These are phyloP conservation scores for Crithidia mellificae DNA, from an alignment of 208 protist species.

Conservation along the genomic window DNA sequence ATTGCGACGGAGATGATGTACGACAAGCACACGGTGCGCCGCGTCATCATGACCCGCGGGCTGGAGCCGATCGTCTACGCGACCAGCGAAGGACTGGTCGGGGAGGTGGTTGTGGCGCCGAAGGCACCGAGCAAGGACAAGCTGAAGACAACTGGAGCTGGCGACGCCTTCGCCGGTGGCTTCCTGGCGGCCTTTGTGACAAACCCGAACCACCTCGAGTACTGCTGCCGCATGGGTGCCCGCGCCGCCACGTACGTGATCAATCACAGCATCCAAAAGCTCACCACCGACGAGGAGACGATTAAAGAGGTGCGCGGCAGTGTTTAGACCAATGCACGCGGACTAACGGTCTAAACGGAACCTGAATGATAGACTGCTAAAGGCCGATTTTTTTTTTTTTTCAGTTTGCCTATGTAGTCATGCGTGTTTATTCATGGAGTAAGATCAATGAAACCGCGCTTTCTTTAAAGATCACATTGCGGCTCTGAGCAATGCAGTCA, in stretches of 20 bases:
- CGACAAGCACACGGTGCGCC: conserved; percentile 31
- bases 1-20: conserved; percentile 42
- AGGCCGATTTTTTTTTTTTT: too few relatives aligned
- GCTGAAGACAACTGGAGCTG: conserved; percentile 82
- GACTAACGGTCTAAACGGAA: too few relatives aligned
- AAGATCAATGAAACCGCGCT: too few relatives aligned
- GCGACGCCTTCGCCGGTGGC: conserved; percentile 93
- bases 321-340: too few relatives aligned
- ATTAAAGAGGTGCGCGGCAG: conserved; percentile 11
- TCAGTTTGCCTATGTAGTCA: too few relatives aligned
- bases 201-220: conserved; percentile 40
- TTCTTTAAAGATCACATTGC: too few relatives aligned
- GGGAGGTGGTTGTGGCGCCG: conserved; percentile 47
- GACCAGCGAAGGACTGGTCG: conserved; percentile 21
- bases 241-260: conserved; percentile 60
- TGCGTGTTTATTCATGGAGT: too few relatives aligned
- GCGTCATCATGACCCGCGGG: conserved; percentile 90
- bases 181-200: conserved; percentile 73
- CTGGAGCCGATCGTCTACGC: conserved; percentile 71
- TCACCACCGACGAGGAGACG: conserved; percentile 24
- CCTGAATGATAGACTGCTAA: too few relatives aligned
- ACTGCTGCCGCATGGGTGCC: conserved; percentile 56
- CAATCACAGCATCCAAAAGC: conserved; percentile 35
- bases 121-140: conserved; percentile 72
- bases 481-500: too few relatives aligned